These are phyloP conservation scores for Takashimella koratensis DNA, from an alignment of 1,284 basidiomycete genomes.

Conservation along the genomic window DNA sequence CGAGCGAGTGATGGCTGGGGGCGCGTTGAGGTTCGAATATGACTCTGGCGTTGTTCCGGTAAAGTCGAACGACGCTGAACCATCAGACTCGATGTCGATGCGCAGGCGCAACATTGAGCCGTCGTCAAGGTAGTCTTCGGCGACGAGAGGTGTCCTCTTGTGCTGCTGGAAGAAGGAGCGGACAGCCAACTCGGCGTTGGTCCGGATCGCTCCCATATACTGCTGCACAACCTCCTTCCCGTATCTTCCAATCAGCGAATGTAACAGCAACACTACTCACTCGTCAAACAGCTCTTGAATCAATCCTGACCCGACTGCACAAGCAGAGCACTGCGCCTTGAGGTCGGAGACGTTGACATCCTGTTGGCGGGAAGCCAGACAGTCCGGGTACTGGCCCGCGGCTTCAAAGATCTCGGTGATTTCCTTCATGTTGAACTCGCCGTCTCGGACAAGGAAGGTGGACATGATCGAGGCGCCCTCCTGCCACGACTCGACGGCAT, in stretches of 20 bases:
- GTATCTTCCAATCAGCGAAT: no score
- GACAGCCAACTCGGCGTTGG: constrained; percentile 86
- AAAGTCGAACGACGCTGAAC: constrained; percentile 87
- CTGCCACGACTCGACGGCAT: constrained; percentile 35
- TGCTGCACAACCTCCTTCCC: constrained; percentile 10
- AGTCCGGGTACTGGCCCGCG: constrained; percentile 12
- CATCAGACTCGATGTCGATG: constrained; percentile 74
- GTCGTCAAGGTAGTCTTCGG: constrained; percentile 59
- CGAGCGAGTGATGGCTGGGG: constrained; percentile 81
- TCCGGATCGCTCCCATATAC: constrained; percentile 80
- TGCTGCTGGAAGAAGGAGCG: constrained; percentile 61
- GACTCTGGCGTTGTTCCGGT: constrained; percentile 81
- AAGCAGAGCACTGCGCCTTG: constrained; percentile 18
- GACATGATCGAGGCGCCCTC: constrained; percentile 49
- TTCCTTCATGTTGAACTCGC: constrained; percentile 19
- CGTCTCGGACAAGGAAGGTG: constrained; percentile 18
- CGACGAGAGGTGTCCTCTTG: constrained; percentile 56
- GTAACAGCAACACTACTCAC: no score
- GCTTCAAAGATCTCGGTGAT: constrained; percentile 12
- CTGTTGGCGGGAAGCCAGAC: constrained; percentile 5
- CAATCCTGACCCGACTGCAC: constrained; percentile 13
- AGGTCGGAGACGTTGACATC: constrained; percentile 19
- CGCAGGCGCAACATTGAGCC: constrained; percentile 78
- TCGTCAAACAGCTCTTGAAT: constrained; percentile 15
- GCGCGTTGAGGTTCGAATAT: constrained; percentile 83